Evolutionary conservation across 441 rosid species (phyloP).

Genomic region (Erodium chrysanthum): DNA sequence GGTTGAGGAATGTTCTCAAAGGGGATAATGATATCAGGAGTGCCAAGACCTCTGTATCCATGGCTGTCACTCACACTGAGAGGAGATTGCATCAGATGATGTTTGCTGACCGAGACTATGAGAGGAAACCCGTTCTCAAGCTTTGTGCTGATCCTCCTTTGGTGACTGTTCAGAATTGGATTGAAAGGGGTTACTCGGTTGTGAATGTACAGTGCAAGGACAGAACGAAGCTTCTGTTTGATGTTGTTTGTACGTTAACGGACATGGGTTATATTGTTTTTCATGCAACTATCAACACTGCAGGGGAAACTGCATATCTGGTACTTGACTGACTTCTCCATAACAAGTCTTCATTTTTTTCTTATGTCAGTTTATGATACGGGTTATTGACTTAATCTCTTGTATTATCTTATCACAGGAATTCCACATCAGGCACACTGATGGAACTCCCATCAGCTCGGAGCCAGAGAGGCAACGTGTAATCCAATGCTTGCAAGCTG

Average conservation of each 20-base stretch:
- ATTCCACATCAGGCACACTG: conserved; percentile 67
- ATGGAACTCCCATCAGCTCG: conserved; percentile 84
- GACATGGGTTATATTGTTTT: conserved; percentile 92
- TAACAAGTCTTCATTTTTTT: background rate
- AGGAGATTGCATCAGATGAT: conserved; percentile 95
- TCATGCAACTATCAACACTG: conserved; percentile 72
- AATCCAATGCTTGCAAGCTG: conserved; percentile 82
- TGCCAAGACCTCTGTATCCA: conserved; percentile 43
- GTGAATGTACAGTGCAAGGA: conserved; percentile 77
- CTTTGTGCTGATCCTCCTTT: conserved; percentile 33
- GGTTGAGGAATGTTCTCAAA: conserved; percentile 64
- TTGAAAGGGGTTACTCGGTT: conserved; percentile 70
- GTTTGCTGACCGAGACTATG: conserved; percentile 26
- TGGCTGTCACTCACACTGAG: conserved; percentile 53
- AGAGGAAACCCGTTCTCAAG: conserved; percentile 35
- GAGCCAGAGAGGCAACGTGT: conserved; percentile 84
- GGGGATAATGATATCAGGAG: conserved; percentile 28
- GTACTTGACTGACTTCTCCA: conserved; percentile 22
- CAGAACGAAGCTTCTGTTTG: conserved; percentile 83
- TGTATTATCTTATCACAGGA: conserved; percentile 34
- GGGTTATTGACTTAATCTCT: background rate
- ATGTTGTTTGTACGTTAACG: conserved; percentile 75
- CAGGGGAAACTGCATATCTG: conserved; percentile 69
- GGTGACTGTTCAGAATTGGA: conserved; percentile 68
- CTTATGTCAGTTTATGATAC: background rate